Percentiles rank a stretch among this genome's conserved stretches.
Conservation (phyloP, 2,329 filamentous ascomycete genomes). For the Fusarium sp. region DNA sequence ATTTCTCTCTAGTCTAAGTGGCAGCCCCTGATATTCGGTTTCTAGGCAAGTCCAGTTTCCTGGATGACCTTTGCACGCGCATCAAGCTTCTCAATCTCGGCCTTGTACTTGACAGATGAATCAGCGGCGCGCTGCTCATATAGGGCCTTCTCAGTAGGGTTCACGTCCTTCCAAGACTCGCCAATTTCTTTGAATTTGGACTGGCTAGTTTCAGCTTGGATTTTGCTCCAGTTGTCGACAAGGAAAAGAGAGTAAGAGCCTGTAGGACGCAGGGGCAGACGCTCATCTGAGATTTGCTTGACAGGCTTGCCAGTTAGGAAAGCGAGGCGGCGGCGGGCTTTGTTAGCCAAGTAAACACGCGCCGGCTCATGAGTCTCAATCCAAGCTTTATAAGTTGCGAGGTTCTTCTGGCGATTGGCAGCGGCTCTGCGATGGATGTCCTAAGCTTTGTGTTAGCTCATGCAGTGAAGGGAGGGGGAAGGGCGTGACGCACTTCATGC, state of each 20-base stretch:
- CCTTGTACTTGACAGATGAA: constrained; percentile 18
- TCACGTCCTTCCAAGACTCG: constrained; percentile 55
- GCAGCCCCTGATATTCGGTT: constrained; percentile 26
- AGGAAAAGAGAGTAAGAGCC: constrained; percentile 50
- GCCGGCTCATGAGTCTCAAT: constrained; percentile 53
- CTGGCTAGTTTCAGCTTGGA: constrained; percentile 1
- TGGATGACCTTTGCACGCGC: constrained; percentile 46
- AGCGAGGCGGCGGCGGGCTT: constrained; percentile 50
- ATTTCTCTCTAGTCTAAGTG: neutral
- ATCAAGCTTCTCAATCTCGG: constrained; percentile 37
- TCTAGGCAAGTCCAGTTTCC: constrained; percentile 26
- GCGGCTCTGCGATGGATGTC: constrained; percentile 45
- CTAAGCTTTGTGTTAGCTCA: constrained; percentile 27
- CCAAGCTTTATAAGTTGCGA: constrained; percentile 56
- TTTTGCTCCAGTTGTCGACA: constrained; percentile 49
- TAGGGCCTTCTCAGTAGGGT: constrained; percentile 52
- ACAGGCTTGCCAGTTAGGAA: constrained; percentile 50
- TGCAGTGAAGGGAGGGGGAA: neutral
- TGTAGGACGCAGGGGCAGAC: constrained; percentile 53
- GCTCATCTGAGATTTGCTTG: constrained; percentile 55
- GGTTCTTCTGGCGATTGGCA: constrained; percentile 55
- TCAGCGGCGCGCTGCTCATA: constrained; percentile 47
- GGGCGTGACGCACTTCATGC: constrained; percentile 51
- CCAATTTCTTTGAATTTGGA: constrained; percentile 36
- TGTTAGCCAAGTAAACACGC: constrained; percentile 57